phyloP scores from a whole-genome alignment of 208 protist species.

The Angomonas ambiguus region DNA sequence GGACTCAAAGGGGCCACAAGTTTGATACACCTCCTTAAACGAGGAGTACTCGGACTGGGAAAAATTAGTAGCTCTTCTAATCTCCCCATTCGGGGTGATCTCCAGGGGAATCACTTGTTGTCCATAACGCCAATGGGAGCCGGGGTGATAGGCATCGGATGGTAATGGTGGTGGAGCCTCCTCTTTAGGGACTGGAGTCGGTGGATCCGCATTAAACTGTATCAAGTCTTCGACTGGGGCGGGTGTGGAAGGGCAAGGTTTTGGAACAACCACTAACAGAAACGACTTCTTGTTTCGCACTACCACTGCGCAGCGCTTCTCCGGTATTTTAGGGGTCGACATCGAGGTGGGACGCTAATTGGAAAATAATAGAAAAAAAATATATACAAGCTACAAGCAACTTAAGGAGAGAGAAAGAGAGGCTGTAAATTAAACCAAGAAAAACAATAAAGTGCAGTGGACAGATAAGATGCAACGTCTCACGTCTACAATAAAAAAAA shows the following conservation, averaged over 20 bases:
- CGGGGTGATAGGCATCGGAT: constrained; percentile 24
- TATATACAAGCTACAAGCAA: no score
- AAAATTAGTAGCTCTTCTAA: constrained; percentile 46
- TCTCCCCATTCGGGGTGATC: constrained; percentile 48
- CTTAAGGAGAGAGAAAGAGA: constrained; percentile 6
- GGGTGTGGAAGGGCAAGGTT: constrained; percentile 20
- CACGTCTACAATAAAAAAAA: background rate
- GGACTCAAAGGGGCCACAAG: constrained; percentile 60
- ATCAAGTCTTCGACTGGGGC: constrained; percentile 54
- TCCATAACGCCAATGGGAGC: constrained; percentile 25
- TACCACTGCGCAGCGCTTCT: constrained; percentile 52
- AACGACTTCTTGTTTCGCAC: constrained; percentile 42
- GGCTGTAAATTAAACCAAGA: background rate
- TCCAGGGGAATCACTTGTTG: constrained; percentile 36
- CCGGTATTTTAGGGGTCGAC: constrained; percentile 14
- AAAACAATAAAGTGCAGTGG: constrained; percentile 1
- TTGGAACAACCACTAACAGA: constrained; percentile 60
- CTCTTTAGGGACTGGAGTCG: background rate
- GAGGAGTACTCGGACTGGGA: constrained; percentile 47
- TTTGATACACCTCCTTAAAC: constrained; percentile 37
- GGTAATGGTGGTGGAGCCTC: constrained; percentile 5
- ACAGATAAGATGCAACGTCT: constrained; percentile 1
- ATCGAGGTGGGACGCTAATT: constrained; percentile 5
- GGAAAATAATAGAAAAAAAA: constrained; percentile 10
- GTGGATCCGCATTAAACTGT: constrained; percentile 49